A percentile compares a stretch with the other conserved stretches of the same genome.
Conservation (phyloP, 2,329 filamentous ascomycete genomes). For the Beauveria varroae region DNA sequence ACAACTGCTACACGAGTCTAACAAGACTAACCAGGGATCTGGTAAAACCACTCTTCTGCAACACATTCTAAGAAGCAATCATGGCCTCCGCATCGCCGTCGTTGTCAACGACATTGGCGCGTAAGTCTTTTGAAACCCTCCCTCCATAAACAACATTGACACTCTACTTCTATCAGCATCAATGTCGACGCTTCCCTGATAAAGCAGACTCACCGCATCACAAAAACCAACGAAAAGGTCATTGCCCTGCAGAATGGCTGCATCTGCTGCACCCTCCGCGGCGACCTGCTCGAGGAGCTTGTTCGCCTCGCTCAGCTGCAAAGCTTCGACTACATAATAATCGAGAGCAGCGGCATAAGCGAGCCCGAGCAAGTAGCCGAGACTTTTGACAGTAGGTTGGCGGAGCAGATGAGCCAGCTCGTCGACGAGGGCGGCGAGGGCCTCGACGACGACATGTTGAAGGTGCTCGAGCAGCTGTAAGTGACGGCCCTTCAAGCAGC, state of each 20-base stretch:
- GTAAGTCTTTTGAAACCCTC: slow-evolving; percentile 24
- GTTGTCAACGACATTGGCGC: slow-evolving; percentile 67
- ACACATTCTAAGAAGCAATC: slow-evolving; percentile 59
- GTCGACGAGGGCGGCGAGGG: slow-evolving; percentile 23
- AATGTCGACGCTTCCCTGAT: slow-evolving; percentile 60
- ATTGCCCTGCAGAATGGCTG: slow-evolving; percentile 66
- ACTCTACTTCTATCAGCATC: slow-evolving; percentile 30
- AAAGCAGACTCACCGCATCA: slow-evolving; percentile 46
- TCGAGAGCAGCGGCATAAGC: slow-evolving; percentile 65
- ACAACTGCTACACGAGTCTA: background rate
- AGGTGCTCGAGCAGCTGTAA: slow-evolving; percentile 29
- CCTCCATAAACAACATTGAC: background rate
- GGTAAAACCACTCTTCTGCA: slow-evolving; percentile 66
- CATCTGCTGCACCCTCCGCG: slow-evolving; percentile 68
- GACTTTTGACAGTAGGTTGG: slow-evolving; percentile 56
- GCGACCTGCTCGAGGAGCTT: slow-evolving; percentile 63
- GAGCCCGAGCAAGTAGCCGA: slow-evolving; percentile 69
- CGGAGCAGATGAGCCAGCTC: slow-evolving; percentile 35
- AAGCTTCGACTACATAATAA: slow-evolving; percentile 63
- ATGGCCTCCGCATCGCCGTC: slow-evolving; percentile 61
- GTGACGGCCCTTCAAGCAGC: slow-evolving; percentile 5
- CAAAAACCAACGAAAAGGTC: slow-evolving; percentile 55
- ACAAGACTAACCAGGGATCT: slow-evolving; percentile 40
- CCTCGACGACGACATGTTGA: slow-evolving; percentile 28
- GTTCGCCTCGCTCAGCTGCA: slow-evolving; percentile 54